Base-by-base conservation (phyloP, 768 basidiomycete species). In the Brasilioporus rufonigricans region DNA sequence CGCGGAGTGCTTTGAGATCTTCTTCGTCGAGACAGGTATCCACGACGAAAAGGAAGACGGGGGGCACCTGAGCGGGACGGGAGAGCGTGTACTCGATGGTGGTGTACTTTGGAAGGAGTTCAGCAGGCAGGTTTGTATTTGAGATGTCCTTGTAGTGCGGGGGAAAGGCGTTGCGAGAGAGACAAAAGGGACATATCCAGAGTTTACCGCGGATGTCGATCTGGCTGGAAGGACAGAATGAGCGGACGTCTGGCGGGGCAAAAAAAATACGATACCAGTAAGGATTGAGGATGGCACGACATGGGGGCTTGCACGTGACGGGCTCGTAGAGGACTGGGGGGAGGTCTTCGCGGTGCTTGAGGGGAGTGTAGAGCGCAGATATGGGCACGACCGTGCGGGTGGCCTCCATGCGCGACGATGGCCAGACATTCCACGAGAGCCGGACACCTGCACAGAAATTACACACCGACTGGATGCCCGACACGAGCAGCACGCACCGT, bases 61-160 rank as follows among this genome's bases (percentile, higher is more conserved):
- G 96, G 5, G 96, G 95, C 43, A 96, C 87, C 65, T 88, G 92
- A 13, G 87, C 92, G 1, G 92, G 87, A 57, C 96, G 85, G 24
- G 89, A 80, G 44, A 98, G 88, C n/a, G 96, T 98, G 77, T 99
- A 99, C 75, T 99, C 97, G 74, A 99, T 97, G 9, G 97, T 99
- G 31, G 97, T 98, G 79, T 98, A 98, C 74, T 97, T 95, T 67
- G 96, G 94, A 36, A 98, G 74, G 29, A 99, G 82, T 71, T 99
- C 97, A 14, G 94, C 89, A 47, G 97, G 97, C 19, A 98, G 82
- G 73, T 98, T 98, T 61, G 91, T 95, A 73, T 89, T 89, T 44
- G 94, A 93, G 61, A 99, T 96, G 69, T 98, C 96, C 75, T 97
- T 96, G 81, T 99, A 99, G 72, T 99, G 96, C 0, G 92, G 91